A percentile compares a stretch with the other conserved stretches of the same genome.
phyloP scores from a whole-genome alignment of 2,329 filamentous ascomycete species.

The Fusarium sterilihyphosum region DNA sequence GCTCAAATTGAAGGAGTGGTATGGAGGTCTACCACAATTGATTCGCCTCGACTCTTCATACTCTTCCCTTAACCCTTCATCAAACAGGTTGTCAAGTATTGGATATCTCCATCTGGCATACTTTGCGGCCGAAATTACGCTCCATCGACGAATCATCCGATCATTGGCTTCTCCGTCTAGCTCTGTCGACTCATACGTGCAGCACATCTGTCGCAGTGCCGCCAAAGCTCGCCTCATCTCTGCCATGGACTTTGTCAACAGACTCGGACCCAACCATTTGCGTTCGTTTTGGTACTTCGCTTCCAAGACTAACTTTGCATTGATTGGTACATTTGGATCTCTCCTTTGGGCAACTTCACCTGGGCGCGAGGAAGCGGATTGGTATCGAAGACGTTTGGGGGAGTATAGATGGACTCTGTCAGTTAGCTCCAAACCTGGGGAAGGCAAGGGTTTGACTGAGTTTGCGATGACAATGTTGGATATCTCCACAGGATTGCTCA shows the following conservation, averaged over 20 bases:
- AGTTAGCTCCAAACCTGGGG: slow-evolving; percentile 80
- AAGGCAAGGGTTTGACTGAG: slow-evolving; percentile 66
- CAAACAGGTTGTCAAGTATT: slow-evolving; percentile 65
- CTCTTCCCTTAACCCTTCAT: slow-evolving; percentile 47
- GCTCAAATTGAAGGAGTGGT: slow-evolving; percentile 85
- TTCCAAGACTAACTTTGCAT: slow-evolving; percentile 88
- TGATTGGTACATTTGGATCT: slow-evolving; percentile 93
- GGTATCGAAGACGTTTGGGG: slow-evolving; percentile 84
- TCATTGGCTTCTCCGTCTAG: slow-evolving; percentile 65
- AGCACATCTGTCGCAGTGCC: slow-evolving; percentile 91
- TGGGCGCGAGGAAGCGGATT: slow-evolving; percentile 87
- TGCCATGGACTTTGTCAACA: slow-evolving; percentile 97
- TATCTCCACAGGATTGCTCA: slow-evolving; percentile 74
- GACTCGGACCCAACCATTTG: slow-evolving; percentile 85
- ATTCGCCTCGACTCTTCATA: slow-evolving; percentile 74
- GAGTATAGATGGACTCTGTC: slow-evolving; percentile 96
- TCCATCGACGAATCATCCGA: slow-evolving; percentile 90
- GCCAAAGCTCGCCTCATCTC: slow-evolving; percentile 95
- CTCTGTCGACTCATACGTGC: slow-evolving; percentile 78
- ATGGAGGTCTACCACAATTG: slow-evolving; percentile 70
- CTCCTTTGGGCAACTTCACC: slow-evolving; percentile 90
- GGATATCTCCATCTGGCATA: slow-evolving; percentile 91
- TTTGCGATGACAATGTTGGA: slow-evolving; percentile 84
- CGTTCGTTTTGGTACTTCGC: slow-evolving; percentile 94
- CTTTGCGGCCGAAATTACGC: slow-evolving; percentile 92